Base-by-base conservation (phyloP, 1,284 basidiomycete species). In the Macrocybe sp. region DNA sequence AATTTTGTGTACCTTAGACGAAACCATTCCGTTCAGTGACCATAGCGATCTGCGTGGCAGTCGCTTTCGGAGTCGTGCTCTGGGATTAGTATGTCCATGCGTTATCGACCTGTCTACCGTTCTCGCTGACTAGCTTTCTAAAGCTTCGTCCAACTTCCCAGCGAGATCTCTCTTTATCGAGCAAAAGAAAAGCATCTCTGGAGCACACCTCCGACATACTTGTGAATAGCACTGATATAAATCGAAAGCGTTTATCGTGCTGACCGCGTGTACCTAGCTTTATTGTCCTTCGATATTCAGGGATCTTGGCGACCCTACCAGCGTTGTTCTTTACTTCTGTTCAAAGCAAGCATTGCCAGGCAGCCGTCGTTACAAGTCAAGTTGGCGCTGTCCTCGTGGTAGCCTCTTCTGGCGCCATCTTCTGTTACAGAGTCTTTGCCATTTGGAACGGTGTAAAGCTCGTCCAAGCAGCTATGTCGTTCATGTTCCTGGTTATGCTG, bases 241-340 rank as follows among this genome's bases (percentile, higher is more conserved):
- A 10, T 37, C 11, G 3, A 7, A n/a, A 28, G 11, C 22, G 31
- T 37, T 4, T 7, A 16, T 30, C 10, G 29, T 11, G 29, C 37
- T 46, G 2, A 32, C 30, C 22, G 36, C 8, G 8, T 16, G 36
- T 10, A 16, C 28, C 33, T 30, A 14, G 54, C 50, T 64, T 63
- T 49, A 50, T 64, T 35, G 41, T 58, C 14, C 57, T 64, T 33
- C 58, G 63, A 16, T 64, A 64, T 45, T 58, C 61, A 12, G 55
- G 60, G 4, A 47, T 63, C 6, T 48, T 55, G 6, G 60, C 63
- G 2, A 52, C 59, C 1, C 38, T 62, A 22, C 53, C 58, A 1
- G 53, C 54, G 8, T 37, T 62, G 6, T 56, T 61, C 33, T 59
- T 59, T 30, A 56, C 59, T 7, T 59, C 58, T 4, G 46, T 61